Percentiles rank a stretch among this genome's conserved stretches.
phyloP scores from a whole-genome alignment of 768 basidiomycete genomes.

The Trametes gibbosa region DNA sequence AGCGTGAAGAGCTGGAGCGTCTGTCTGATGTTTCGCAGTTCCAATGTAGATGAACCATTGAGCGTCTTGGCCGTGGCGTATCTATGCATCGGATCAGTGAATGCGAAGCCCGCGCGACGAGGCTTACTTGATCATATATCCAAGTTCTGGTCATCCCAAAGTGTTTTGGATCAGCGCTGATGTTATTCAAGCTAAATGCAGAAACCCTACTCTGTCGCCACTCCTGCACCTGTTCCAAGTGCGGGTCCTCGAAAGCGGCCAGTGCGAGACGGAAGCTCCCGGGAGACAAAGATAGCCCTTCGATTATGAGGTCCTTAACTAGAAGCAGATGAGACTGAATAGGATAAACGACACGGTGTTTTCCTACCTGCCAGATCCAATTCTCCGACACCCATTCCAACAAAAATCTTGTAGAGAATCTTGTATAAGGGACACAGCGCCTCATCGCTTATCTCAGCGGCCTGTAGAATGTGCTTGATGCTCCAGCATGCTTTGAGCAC shows the following conservation, averaged over 20 bases:
- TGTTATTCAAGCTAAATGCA: not conserved
- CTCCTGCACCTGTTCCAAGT: not conserved
- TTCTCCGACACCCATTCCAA: conserved; percentile 4
- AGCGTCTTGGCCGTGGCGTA: not conserved
- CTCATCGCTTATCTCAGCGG: not conserved
- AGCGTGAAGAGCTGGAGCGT: conserved; percentile 34
- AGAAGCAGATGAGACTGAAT: not conserved
- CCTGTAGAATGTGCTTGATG: conserved; percentile 1
- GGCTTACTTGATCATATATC: not conserved
- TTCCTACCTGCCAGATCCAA: conserved; percentile 13
- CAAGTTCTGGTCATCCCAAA: not conserved
- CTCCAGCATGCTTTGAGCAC: conserved; percentile 12
- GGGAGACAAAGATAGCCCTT: not conserved
- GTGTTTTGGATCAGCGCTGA: not conserved
- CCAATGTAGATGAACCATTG: not conserved
- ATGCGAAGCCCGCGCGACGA: too few relatives aligned
- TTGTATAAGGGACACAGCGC: not conserved
- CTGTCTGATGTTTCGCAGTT: conserved; percentile 10
- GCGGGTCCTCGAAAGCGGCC: not conserved
- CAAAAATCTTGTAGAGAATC: conserved; percentile 12
- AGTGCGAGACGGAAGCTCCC: not conserved
- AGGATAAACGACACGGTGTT: too few relatives aligned
- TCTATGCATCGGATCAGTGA: not conserved
- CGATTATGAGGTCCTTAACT: conserved; percentile 23
- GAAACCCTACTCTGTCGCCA: conserved; percentile 19